Conservation (phyloP, 1,284 basidiomycete species). For the Gomphus bonarii region DNA sequence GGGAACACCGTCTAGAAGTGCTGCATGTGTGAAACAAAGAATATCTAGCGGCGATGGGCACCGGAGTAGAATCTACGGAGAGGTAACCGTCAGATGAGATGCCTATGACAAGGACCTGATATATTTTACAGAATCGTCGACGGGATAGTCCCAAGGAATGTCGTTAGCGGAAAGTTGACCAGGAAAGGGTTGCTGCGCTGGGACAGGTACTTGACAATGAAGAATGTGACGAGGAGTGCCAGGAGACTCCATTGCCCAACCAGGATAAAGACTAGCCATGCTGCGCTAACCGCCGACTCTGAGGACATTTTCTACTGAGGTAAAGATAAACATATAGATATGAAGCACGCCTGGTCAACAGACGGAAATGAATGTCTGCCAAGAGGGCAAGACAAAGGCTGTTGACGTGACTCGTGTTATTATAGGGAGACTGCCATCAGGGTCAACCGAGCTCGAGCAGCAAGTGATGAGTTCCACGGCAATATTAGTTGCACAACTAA, state of each 20-base stretch:
- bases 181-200: conserved; percentile 3
- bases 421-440: background rate
- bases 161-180: conserved; percentile 1
- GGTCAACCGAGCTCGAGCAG: background rate
- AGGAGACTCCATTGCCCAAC: conserved; percentile 5
- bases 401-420: background rate
- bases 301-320: background rate
- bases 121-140: background rate
- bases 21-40: background rate
- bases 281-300: background rate
- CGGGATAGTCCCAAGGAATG: conserved; percentile 3
- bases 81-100: background rate
- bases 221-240: background rate
- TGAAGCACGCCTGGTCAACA: background rate
- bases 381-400: background rate
- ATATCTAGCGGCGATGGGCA: background rate
- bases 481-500: too few species aligned
- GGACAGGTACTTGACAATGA: background rate
- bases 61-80: background rate
- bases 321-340: background rate
- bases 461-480: background rate
- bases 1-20: background rate
- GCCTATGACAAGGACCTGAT: background rate
- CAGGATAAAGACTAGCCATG: conserved; percentile 1
- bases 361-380: background rate